Conservation (phyloP, 108 stramenopile species). For the Fragilariopsis cylindrus region DNA sequence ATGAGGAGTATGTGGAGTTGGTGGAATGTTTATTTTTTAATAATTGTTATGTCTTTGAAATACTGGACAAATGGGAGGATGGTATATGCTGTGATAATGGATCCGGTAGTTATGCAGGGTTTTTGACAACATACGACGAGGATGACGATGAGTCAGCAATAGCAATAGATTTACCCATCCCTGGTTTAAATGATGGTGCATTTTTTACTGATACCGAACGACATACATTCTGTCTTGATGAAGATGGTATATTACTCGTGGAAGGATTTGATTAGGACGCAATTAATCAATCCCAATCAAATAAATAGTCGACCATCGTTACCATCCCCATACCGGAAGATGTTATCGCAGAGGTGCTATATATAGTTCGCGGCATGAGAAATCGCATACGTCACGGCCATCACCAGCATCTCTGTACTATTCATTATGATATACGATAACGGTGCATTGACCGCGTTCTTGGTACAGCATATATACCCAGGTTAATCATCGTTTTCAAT, state of each 20-base stretch:
- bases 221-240: constrained; percentile 7
- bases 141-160: not conserved
- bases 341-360: too few relatives aligned
- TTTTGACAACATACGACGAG: not conserved
- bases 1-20: not conserved
- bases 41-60: constrained; percentile 1
- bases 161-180: not conserved
- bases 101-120: not conserved
- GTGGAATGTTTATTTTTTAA: not conserved
- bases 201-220: not conserved
- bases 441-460: too few relatives aligned
- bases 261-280: not conserved
- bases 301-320: too few relatives aligned
- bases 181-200: constrained; percentile 7
- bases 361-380: too few relatives aligned
- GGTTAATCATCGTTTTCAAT: too few relatives aligned
- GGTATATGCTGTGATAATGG: constrained; percentile 15
- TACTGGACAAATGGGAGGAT: constrained; percentile 11
- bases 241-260: not conserved
- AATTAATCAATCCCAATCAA: too few relatives aligned
- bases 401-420: too few relatives aligned
- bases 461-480: too few relatives aligned
- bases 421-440: too few relatives aligned
- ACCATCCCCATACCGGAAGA: too few relatives aligned
- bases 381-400: too few relatives aligned